These are phyloP conservation scores for Somion occarium DNA, from an alignment of 1,284 basidiomycete species.

Conservation along the genomic window DNA sequence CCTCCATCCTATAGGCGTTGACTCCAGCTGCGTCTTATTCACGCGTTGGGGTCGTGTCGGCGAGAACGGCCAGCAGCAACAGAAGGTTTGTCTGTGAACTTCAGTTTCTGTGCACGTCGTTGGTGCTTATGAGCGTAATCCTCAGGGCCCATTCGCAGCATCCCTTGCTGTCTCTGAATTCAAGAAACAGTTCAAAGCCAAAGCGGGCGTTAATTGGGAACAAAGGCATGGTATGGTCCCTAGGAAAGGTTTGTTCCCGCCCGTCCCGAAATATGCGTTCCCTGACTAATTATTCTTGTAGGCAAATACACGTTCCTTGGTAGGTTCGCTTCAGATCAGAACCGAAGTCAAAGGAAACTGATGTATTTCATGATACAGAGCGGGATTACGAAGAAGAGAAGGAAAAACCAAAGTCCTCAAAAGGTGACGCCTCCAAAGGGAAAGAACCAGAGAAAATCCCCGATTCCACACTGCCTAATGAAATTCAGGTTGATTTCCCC, in stretches of 20 bases:
- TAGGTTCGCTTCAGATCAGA: constrained; percentile 14
- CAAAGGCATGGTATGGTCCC: constrained; percentile 48
- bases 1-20: constrained; percentile 45
- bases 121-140: neutral
- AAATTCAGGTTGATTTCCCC: constrained; percentile 57
- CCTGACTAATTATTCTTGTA: constrained; percentile 17
- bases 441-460: constrained; percentile 43
- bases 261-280: neutral
- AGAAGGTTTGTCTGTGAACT: constrained; percentile 38
- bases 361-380: constrained; percentile 29
- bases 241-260: constrained; percentile 45
- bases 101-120: neutral
- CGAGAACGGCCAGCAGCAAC: constrained; percentile 44
- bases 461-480: constrained; percentile 39
- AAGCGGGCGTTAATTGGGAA: constrained; percentile 50
- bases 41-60: constrained; percentile 64
- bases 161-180: constrained; percentile 43
- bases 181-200: constrained; percentile 58
- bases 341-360: neutral
- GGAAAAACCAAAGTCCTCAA: constrained; percentile 23
- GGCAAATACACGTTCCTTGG: constrained; percentile 63
- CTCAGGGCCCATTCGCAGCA: constrained; percentile 33
- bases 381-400: constrained; percentile 43
- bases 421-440: constrained; percentile 28
- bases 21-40: constrained; percentile 35